These are phyloP conservation scores for Spizellomyces punctatus DNA, from an alignment of 192 early-diverging fungal species.

Conservation along the genomic window DNA sequence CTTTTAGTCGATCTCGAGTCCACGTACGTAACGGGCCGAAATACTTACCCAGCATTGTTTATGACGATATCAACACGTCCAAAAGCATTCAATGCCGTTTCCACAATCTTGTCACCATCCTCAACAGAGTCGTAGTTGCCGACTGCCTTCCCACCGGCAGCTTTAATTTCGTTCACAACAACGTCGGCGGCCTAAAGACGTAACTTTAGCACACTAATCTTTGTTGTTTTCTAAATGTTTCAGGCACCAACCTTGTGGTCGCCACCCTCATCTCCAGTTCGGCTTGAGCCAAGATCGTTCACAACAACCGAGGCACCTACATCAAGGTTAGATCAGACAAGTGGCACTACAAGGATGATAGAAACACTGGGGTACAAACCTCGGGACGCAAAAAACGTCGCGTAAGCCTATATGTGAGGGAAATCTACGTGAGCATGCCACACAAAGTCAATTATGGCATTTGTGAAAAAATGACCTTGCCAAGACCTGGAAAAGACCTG, in stretches of 20 bases:
- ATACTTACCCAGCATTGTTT: conserved; percentile 89
- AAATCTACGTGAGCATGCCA: neutral
- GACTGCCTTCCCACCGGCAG: conserved; percentile 88
- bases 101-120: conserved; percentile 96
- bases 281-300: conserved; percentile 88
- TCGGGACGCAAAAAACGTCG: conserved; percentile 85
- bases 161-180: conserved; percentile 91
- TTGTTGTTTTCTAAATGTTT: neutral
- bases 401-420: conserved; percentile 68
- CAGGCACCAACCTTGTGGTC: conserved; percentile 45
- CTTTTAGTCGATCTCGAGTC: neutral
- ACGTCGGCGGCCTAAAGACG: conserved; percentile 77
- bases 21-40: neutral
- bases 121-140: conserved; percentile 98
- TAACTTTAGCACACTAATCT: neutral
- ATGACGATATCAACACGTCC: conserved; percentile 94
- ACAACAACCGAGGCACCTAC: conserved; percentile 91
- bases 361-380: conserved; percentile 19
- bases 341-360: neutral
- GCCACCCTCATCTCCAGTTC: conserved; percentile 75
- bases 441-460: neutral
- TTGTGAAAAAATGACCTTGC: conserved; percentile 38
- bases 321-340: neutral
- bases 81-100: conserved; percentile 93
- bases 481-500: conserved; percentile 40